These are phyloP conservation scores for Tetradesmus obliquus DNA, from an alignment of 139 green algal species.

Conservation along the genomic window DNA sequence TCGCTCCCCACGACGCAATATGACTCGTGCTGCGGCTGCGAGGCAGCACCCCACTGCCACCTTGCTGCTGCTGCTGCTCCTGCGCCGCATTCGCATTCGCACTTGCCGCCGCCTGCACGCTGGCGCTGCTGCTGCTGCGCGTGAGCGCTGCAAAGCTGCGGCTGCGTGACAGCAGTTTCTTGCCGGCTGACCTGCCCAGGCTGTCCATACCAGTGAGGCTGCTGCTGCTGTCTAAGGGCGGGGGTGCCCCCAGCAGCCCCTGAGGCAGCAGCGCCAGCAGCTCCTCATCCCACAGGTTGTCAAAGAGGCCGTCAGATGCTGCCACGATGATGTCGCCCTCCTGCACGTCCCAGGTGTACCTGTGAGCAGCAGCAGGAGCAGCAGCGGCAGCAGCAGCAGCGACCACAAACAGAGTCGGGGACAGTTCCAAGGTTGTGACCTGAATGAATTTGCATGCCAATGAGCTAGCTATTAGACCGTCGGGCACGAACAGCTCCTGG, in stretches of 20 bases:
- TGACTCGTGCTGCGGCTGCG: slow-evolving; percentile 41
- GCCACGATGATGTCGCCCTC: slow-evolving; percentile 87
- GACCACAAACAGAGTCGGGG: background rate
- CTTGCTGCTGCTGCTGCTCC: background rate
- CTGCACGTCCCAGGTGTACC: slow-evolving; percentile 67
- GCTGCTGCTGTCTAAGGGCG: background rate
- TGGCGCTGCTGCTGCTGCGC: background rate
- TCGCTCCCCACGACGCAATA: slow-evolving; percentile 23
- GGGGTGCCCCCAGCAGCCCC: background rate
- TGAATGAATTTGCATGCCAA: background rate
- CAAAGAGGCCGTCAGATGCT: slow-evolving; percentile 95
- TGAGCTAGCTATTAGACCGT: no score
- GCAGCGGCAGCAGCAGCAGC: background rate
- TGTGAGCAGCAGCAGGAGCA: background rate
- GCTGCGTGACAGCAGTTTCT: slow-evolving; percentile 2
- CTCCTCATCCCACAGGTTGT: slow-evolving; percentile 97
- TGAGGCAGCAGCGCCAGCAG: slow-evolving; percentile 63
- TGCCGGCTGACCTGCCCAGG: background rate
- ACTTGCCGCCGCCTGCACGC: background rate
- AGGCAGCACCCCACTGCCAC: background rate
- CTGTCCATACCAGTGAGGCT: background rate
- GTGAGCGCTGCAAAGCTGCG: slow-evolving; percentile 21
- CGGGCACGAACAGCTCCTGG: no score
- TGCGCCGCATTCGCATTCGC: background rate
- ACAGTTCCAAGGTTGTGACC: background rate